Evolutionary conservation across 768 basidiomycete genomes (phyloP), one percentile per base, ranked within the genome.

Genomic region (Trametes punicea): DNA sequence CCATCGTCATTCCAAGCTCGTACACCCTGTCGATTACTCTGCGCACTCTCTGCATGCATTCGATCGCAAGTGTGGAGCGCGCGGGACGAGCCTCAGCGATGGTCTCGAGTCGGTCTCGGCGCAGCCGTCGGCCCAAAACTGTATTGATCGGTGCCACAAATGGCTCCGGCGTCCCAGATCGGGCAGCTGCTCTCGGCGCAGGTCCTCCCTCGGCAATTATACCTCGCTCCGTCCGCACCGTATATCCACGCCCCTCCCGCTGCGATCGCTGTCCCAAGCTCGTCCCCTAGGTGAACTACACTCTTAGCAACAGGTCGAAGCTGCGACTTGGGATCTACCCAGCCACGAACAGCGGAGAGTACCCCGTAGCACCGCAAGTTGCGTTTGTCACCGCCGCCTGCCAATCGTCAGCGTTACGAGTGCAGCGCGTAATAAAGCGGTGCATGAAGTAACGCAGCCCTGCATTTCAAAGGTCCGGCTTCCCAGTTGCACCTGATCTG

Each of bases 71-170:
- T 10, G 34, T 44, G 42, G 42, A 44, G 42, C 42, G 41, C 21
- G 21, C 9, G 21, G 21, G 16, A 2, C 15, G 36, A 18, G 25
- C 21, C 13, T 21, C 29, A 27, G n/a, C 18, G 40, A 42, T 25
- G 44, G 34, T 39, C 52, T 54, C 52, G 52, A 54, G 52, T 33
- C 21, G 33, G 44, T 18, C 33, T 46, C 51, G 34, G 44, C 33
- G 44, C 33, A 29, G 34, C 44, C 10, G 33, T 25, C 23, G 42
- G 42, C 20, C 34, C n/a, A 10, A n/a, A n/a, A 7, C 25, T 31
- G 9, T 27, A 36, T 21, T 53, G 51, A 53, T 53, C 51, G 50
- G 50, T 10, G 50, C 50, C 29, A 29, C 51, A 33, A 33, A 42
- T 31, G 52, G 44, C 30, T 23, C 52, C 26, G 44, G 34, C 3